Base-by-base conservation (phyloP, 2,329 filamentous ascomycete genomes). In the Calonectria hawksworthii region DNA sequence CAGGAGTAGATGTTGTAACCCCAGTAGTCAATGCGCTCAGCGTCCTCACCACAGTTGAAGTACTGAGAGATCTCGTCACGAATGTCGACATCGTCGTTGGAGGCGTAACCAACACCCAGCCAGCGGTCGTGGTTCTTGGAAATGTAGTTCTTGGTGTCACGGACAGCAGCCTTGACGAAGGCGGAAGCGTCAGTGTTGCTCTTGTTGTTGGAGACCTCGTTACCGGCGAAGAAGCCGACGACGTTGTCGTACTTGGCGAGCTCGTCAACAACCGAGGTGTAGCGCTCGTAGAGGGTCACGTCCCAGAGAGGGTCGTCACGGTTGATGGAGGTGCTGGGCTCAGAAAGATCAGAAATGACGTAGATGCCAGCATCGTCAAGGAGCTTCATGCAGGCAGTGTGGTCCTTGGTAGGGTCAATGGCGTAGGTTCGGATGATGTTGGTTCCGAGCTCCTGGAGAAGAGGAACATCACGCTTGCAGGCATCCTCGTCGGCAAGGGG, bases 1-100 rank as follows among this genome's bases (percentile, higher is more conserved):
- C 97, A 99, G 68, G 96, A 98, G 91, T 99, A 99, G 88, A 99
- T 98, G 90, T 99, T 99, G 93, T 99, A 99, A 74, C 97, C 97
- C 95, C 96, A 99, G 90, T 98, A 99, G 87, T 99, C 97, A 79
- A 99, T 98, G 75, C 94, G 83, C 11, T 89, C 87, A 41, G 89
- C 84, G 75, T 92, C 86, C 4, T 81, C 72, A 75, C 96, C 95
- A 84, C 97, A 99, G 90, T 98, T 96, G 89, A 99, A 98, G 91
- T 98, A 99, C 84, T 95, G 88, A 80, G 95, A 95, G 83, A 99
- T 92, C 82, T 95, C 89, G 78, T 90, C 90, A 85, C 97, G 95
- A 81, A 98, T 98, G 28, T 92, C 90, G 51, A 92, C 90, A 85
- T 98, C 96, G 81, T 99, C 97, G 86, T 98, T 97, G 86, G 97